These are phyloP conservation scores for Allium cepa DNA, from an alignment of 106 monocot genomes.

Conservation along the genomic window DNA sequence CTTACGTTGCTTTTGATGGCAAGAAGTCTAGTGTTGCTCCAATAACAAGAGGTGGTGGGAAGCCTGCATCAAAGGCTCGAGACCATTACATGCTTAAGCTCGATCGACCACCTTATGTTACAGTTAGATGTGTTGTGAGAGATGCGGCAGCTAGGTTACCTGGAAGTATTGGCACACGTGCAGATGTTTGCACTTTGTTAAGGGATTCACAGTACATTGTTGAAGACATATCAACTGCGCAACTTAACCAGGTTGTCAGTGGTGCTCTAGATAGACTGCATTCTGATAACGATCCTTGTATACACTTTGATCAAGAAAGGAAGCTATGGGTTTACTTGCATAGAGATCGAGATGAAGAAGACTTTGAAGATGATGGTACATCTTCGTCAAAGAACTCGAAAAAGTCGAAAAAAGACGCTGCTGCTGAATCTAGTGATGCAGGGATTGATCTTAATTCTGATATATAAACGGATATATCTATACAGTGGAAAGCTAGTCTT, in stretches of 20 bases:
- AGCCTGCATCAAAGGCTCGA: slow-evolving; percentile 95
- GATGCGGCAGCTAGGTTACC: slow-evolving; percentile 93
- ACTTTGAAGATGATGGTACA: slow-evolving; percentile 98
- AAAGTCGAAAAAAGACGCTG: slow-evolving; percentile 65
- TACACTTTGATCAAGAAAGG: slow-evolving; percentile 75
- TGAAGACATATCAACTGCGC: slow-evolving; percentile 62
- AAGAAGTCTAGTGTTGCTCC: slow-evolving; percentile 90
- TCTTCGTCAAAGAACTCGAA: slow-evolving; percentile 96
- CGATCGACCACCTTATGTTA: slow-evolving; percentile 89
- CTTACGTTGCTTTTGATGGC: slow-evolving; percentile 84
- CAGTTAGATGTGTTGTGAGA: slow-evolving; percentile 85
- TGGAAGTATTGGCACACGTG: slow-evolving; percentile 90
- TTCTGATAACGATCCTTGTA: slow-evolving; percentile 92
- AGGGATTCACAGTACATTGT: slow-evolving; percentile 90
- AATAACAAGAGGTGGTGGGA: slow-evolving; percentile 77
- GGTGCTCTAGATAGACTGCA: slow-evolving; percentile 95
- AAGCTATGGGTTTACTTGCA: slow-evolving; percentile 97
- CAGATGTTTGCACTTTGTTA: slow-evolving; percentile 85
- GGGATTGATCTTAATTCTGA: slow-evolving; percentile 47
- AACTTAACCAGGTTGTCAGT: slow-evolving; percentile 90
- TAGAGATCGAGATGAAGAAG: slow-evolving; percentile 86
- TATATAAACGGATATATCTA: background rate
- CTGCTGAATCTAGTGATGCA: slow-evolving; percentile 31
- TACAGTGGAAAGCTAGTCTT: too few species aligned
- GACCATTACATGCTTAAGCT: slow-evolving; percentile 92